phyloP scores from a whole-genome alignment of 1,284 basidiomycete species.

The Melanopsichium pennsylvanicum region DNA sequence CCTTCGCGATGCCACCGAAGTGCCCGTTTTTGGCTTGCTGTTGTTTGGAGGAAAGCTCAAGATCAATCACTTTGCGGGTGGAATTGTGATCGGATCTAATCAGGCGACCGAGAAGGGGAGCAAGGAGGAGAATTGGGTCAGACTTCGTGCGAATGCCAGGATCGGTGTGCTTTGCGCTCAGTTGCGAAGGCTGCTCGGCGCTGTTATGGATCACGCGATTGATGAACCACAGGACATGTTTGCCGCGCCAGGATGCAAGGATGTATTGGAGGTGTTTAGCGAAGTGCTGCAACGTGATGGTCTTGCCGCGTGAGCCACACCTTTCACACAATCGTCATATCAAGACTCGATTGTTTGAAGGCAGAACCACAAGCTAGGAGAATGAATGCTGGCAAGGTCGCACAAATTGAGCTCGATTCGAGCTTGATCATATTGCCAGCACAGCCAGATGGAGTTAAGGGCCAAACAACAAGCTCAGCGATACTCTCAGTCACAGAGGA shows the following conservation, averaged over 20 bases:
- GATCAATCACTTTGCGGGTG: conserved; percentile 77
- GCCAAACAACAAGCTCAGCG: too few relatives aligned
- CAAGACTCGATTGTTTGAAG: too few relatives aligned
- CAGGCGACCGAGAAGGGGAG: conserved; percentile 7
- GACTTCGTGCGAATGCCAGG: conserved; percentile 81
- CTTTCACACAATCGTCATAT: too few relatives aligned
- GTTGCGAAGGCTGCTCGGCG: conserved; percentile 69
- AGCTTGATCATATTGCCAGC: too few relatives aligned
- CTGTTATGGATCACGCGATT: conserved; percentile 33
- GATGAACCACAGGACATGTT: conserved; percentile 31
- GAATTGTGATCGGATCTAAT: conserved; percentile 69
- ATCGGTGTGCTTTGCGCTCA: conserved; percentile 91
- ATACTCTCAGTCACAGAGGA: too few relatives aligned
- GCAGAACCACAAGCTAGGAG: too few relatives aligned
- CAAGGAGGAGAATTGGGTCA: conserved; percentile 69
- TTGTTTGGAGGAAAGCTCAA: conserved; percentile 83
- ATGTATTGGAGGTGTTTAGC: conserved; percentile 28
- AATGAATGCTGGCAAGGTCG: too few relatives aligned
- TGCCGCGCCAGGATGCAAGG: conserved; percentile 28
- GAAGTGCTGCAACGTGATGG: conserved; percentile 35
- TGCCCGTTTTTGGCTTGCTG: conserved; percentile 83
- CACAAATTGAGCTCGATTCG: too few relatives aligned
- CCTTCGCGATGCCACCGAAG: conserved; percentile 85
- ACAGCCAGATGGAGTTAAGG: too few relatives aligned
- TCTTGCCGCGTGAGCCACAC: conserved; percentile 11